These are phyloP conservation scores for Gnaphalium uliginosum DNA, from an alignment of 129 eudicot genomes.

Conservation along the genomic window DNA sequence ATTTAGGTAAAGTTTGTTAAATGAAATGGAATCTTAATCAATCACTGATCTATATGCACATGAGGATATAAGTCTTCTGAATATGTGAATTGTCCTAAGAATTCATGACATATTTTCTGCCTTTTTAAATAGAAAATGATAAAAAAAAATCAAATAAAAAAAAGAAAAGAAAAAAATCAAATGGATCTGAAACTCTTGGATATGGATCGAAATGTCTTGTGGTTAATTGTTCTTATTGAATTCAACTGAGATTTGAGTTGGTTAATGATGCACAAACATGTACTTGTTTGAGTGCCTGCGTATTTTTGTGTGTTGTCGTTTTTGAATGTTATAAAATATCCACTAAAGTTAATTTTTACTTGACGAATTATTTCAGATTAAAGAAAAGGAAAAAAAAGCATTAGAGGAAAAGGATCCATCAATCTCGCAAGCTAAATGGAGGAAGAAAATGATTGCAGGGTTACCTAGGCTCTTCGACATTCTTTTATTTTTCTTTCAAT, in stretches of 20 bases:
- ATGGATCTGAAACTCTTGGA: too few relatives aligned
- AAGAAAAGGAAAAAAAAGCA: slow-evolving; percentile 55
- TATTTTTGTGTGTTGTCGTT: too few relatives aligned
- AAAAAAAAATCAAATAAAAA: too few relatives aligned
- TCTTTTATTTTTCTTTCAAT: slow-evolving; percentile 57
- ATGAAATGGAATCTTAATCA: neutral
- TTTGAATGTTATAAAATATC: too few relatives aligned
- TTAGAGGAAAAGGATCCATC: slow-evolving; percentile 71
- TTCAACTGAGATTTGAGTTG: neutral
- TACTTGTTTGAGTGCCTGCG: too few relatives aligned
- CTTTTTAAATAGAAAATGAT: too few relatives aligned
- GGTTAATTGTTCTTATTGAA: neutral
- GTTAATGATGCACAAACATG: too few relatives aligned
- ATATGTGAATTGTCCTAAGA: neutral
- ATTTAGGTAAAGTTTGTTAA: too few relatives aligned
- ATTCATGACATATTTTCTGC: too few relatives aligned
- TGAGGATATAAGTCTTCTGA: neutral
- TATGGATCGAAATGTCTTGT: too few relatives aligned
- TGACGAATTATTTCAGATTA: slow-evolving; percentile 44
- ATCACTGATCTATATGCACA: neutral
- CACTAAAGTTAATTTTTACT: too few relatives aligned
- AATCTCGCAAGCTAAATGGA: slow-evolving; percentile 67
- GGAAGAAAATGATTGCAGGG: slow-evolving; percentile 59
- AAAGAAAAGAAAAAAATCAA: too few relatives aligned
- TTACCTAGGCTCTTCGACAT: slow-evolving; percentile 71